Evolutionary conservation across 805 yeast genomes (phyloP).

Genomic region (Saccharomyces jurei): DNA sequence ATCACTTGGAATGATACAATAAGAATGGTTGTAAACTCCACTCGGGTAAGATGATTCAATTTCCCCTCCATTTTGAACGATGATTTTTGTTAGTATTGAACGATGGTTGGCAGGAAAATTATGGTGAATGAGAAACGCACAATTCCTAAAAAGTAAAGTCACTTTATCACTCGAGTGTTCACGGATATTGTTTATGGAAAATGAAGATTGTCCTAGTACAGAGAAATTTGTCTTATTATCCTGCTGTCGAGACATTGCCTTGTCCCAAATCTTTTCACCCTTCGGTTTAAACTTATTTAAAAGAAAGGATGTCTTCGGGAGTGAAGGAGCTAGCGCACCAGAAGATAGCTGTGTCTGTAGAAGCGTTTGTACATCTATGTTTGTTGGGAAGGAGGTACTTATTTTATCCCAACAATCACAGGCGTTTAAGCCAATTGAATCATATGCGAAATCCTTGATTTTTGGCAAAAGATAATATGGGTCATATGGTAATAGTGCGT

Average conservation of each 20-base stretch:
- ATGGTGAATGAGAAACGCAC: slow-evolving; percentile 11
- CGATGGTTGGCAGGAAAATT: slow-evolving; percentile 14
- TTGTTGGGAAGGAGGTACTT: neutral
- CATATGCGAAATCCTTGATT: slow-evolving; percentile 12
- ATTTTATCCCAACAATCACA: slow-evolving; percentile 23
- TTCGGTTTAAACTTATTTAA: slow-evolving; percentile 21
- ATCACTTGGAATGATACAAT: slow-evolving; percentile 20
- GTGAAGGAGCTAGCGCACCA: neutral
- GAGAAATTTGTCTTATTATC: slow-evolving; percentile 3
- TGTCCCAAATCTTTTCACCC: slow-evolving; percentile 26
- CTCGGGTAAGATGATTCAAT: neutral
- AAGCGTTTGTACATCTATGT: neutral
- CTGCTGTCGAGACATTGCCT: slow-evolving; percentile 12
- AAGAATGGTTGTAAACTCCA: neutral
- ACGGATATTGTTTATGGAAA: neutral
- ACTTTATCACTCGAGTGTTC: neutral
- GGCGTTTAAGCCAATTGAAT: slow-evolving; percentile 29
- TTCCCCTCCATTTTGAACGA: slow-evolving; percentile 21
- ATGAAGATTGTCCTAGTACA: neutral
- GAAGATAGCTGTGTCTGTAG: neutral
- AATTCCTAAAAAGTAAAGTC: slow-evolving; percentile 9
- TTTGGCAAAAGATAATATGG: slow-evolving; percentile 27
- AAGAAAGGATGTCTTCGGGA: slow-evolving; percentile 4
- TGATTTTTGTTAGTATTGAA: slow-evolving; percentile 17
- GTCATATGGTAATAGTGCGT: slow-evolving; percentile 34